phyloP scores from a whole-genome alignment of 768 basidiomycete species.

The Boletus sensibilis region DNA sequence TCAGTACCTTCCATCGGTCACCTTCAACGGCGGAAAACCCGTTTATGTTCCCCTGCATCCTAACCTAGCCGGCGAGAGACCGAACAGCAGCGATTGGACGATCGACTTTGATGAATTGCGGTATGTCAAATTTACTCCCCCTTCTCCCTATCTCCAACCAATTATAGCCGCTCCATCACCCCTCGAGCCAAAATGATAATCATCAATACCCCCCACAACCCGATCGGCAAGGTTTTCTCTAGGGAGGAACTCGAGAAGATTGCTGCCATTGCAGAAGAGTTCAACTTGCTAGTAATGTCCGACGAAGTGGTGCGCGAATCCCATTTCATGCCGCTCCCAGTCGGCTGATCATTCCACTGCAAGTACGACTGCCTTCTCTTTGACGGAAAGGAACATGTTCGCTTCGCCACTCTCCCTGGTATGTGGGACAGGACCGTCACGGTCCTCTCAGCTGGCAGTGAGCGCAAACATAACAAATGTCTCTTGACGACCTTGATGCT shows the following conservation, averaged over 20 bases:
- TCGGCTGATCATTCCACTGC: background rate
- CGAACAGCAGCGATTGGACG: conserved; percentile 78
- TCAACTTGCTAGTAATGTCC: conserved; percentile 88
- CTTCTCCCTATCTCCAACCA: conserved; percentile 2
- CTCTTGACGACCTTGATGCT: background rate
- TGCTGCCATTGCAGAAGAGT: conserved; percentile 84
- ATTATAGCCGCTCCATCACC: conserved; percentile 72
- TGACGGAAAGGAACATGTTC: conserved; percentile 83
- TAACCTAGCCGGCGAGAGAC: conserved; percentile 49
- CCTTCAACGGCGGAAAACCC: conserved; percentile 91
- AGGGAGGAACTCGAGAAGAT: conserved; percentile 79
- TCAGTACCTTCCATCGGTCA: conserved; percentile 89
- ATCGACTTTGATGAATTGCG: conserved; percentile 88
- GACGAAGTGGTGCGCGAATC: conserved; percentile 84
- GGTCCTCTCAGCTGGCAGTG: conserved; percentile 93
- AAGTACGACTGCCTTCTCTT: conserved; percentile 94
- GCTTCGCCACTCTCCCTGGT: conserved; percentile 91
- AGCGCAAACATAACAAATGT: conserved; percentile 26
- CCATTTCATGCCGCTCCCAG: background rate
- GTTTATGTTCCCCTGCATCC: conserved; percentile 96
- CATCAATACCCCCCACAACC: conserved; percentile 96
- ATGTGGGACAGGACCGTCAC: conserved; percentile 99
- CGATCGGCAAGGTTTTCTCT: conserved; percentile 96
- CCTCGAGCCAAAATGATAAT: conserved; percentile 92
- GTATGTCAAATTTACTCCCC: conserved; percentile 36